A percentile compares a stretch with the other conserved stretches of the same genome.
phyloP scores from a whole-genome alignment of 139 green algal species.

The Tetraselmis striata region DNA sequence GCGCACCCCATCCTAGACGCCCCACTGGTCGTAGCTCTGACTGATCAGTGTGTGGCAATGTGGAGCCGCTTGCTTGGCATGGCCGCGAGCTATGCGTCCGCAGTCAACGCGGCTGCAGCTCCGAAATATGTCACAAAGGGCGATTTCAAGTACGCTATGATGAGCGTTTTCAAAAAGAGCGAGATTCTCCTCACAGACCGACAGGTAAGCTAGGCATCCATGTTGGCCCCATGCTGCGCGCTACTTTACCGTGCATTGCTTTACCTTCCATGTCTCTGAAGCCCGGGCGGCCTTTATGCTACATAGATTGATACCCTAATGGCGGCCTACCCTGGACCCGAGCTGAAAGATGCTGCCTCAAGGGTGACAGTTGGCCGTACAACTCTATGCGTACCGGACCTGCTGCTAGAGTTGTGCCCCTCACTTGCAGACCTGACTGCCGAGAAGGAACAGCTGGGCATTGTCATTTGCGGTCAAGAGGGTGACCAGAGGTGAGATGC shows the following conservation, averaged over 20 bases:
- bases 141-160: background rate
- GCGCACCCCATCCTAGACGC: background rate
- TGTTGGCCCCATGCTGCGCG: too few relatives aligned
- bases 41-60: background rate
- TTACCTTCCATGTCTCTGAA: background rate
- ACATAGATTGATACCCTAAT: background rate
- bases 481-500: background rate
- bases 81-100: background rate
- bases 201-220: too few relatives aligned
- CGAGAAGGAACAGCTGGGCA: background rate
- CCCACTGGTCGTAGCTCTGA: background rate
- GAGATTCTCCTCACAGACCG: background rate
- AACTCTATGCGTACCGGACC: background rate
- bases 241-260: background rate
- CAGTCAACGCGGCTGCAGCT: too few relatives aligned
- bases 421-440: background rate
- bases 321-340: background rate
- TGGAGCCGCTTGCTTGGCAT: background rate
- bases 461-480: background rate
- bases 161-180: background rate
- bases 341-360: background rate
- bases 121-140: background rate
- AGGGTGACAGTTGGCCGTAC: background rate
- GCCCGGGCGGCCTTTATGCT: too few relatives aligned
- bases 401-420: background rate